Conservation (phyloP, 352 stramenopile genomes). For the Globisporangium radiosum region DNA sequence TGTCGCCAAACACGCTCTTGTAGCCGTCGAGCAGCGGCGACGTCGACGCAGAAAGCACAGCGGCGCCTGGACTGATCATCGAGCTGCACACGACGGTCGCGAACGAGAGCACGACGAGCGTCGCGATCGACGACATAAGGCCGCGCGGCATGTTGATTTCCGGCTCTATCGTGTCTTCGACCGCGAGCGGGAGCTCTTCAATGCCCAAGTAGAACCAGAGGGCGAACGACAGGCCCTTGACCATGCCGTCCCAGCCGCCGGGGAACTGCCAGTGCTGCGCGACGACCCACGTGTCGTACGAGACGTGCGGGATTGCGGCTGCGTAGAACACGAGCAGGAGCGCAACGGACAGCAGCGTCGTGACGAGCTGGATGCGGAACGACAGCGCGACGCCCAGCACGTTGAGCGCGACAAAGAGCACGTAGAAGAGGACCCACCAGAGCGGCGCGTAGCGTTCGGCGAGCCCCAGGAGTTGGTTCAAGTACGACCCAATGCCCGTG, state of each 20-base stretch:
- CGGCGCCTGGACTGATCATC: slow-evolving; percentile 45
- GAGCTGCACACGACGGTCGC: slow-evolving; percentile 63
- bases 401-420: slow-evolving; percentile 58
- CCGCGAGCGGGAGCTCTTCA: slow-evolving; percentile 51
- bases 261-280: slow-evolving; percentile 38
- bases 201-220: slow-evolving; percentile 75
- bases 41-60: slow-evolving; percentile 29
- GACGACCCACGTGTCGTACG: slow-evolving; percentile 47
- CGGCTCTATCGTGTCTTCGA: slow-evolving; percentile 63
- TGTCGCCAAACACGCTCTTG: slow-evolving; percentile 63
- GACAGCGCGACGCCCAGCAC: slow-evolving; percentile 52
- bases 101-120: slow-evolving; percentile 44
- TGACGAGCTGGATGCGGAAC: slow-evolving; percentile 54
- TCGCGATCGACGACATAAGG: slow-evolving; percentile 48
- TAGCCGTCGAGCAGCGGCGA: slow-evolving; percentile 56
- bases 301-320: slow-evolving; percentile 45
- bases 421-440: slow-evolving; percentile 59
- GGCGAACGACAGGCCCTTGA: slow-evolving; percentile 56
- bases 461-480: slow-evolving; percentile 45
- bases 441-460: slow-evolving; percentile 32
- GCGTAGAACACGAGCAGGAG: slow-evolving; percentile 65
- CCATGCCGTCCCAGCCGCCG: slow-evolving; percentile 32
- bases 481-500: slow-evolving; percentile 60
- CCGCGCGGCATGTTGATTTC: slow-evolving; percentile 52
- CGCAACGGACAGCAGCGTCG: slow-evolving; percentile 47